Conservation (phyloP, 208 protist genomes). For the Trypanosomatidae sp. region DNA sequence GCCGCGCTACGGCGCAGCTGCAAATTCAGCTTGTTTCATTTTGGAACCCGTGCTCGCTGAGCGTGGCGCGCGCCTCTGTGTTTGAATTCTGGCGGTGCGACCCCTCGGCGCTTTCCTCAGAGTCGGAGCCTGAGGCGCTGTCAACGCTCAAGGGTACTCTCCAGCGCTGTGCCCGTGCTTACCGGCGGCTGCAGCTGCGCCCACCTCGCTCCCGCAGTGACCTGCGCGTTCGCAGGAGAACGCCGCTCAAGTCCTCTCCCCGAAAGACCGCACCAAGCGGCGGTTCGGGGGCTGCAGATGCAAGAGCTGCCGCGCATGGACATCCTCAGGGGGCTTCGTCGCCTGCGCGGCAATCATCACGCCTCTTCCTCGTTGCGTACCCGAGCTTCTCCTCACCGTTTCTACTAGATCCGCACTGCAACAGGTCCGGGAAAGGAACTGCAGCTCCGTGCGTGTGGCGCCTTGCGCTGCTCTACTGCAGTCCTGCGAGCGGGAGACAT, state of each 20-base stretch:
- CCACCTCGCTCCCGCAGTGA: neutral
- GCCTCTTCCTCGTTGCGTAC: conserved; percentile 8
- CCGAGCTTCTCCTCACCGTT: conserved; percentile 23
- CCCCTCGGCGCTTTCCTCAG: neutral
- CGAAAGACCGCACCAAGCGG: neutral
- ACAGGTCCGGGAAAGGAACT: neutral
- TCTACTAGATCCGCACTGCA: neutral
- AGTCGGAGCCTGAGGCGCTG: neutral
- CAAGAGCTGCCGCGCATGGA: neutral
- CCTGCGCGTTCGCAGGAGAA: neutral
- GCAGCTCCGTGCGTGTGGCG: conserved; percentile 17
- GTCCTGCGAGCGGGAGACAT: neutral
- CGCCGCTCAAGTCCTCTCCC: neutral
- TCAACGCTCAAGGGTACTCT: neutral
- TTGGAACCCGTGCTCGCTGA: conserved; percentile 49
- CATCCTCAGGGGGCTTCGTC: neutral
- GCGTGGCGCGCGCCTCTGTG: conserved; percentile 20
- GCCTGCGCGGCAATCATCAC: neutral
- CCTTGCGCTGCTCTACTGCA: conserved; percentile 7
- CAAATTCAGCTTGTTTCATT: conserved; percentile 48
- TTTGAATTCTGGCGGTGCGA: conserved; percentile 61
- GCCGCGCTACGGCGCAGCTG: conserved; percentile 11
- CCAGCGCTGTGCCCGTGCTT: conserved; percentile 11
- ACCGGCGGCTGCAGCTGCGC: conserved; percentile 6
- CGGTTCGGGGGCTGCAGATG: neutral